Conservation (phyloP, 176 grass and related monocot species). For the Thinopyrum elongatum region DNA sequence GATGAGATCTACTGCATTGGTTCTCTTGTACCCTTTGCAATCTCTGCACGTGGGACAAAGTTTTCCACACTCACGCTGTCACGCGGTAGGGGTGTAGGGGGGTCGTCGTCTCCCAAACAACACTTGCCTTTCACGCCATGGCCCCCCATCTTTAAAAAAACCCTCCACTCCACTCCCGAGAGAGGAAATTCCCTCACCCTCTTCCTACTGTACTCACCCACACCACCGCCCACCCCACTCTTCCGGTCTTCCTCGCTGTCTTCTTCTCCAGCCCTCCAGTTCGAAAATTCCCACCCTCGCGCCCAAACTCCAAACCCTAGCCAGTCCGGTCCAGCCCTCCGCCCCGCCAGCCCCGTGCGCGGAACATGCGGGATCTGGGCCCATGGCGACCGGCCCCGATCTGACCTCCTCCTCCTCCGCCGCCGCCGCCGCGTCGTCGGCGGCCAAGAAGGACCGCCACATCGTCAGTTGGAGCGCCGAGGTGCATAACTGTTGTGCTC, state of each 20-base stretch:
- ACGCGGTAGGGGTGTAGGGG: background rate
- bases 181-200: background rate
- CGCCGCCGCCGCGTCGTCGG: background rate
- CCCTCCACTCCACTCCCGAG: background rate
- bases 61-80: background rate
- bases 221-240: background rate
- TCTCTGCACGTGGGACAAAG: background rate
- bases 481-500: constrained; percentile 25
- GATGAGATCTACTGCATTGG: background rate
- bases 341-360: constrained; percentile 10
- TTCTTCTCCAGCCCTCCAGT: constrained; percentile 7
- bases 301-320: constrained; percentile 47
- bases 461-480: constrained; percentile 78
- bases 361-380: constrained; percentile 58
- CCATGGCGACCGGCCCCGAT: constrained; percentile 60
- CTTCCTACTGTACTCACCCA: background rate
- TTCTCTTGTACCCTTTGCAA: background rate
- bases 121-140: constrained; percentile 26
- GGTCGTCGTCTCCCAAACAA: constrained; percentile 7
- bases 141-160: constrained; percentile 25
- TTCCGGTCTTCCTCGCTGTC: background rate
- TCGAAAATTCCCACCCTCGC: constrained; percentile 50
- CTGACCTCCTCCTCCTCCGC: constrained; percentile 35
- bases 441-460: constrained; percentile 82
- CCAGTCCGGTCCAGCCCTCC: background rate